Percentiles rank a stretch among this genome's conserved stretches.
Conservation (phyloP, 1,139 yeast species). For the Taiozyma sp. region DNA sequence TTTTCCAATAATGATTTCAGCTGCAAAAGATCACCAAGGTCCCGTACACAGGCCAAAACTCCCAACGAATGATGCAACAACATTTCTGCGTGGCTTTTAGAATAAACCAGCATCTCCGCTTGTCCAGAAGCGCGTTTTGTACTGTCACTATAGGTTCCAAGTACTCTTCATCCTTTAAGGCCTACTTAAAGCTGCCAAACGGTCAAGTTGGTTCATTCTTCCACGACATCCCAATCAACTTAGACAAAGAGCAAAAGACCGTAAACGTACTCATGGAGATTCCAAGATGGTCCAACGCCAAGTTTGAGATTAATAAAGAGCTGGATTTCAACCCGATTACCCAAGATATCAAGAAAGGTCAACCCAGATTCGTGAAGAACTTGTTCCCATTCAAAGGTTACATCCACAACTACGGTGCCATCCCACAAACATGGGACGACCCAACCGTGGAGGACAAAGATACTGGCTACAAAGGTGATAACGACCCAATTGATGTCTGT, state of each 20-base stretch:
- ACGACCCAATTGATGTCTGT: conserved; percentile 95
- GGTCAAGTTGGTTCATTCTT: conserved; percentile 68
- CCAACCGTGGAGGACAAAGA: conserved; percentile 43
- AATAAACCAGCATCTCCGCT: background rate
- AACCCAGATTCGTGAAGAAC: conserved; percentile 83
- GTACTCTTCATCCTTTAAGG: conserved; percentile 40
- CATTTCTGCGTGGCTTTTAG: background rate
- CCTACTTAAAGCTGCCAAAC: conserved; percentile 34
- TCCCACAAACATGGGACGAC: conserved; percentile 98
- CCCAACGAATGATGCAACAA: background rate
- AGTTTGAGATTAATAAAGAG: conserved; percentile 82
- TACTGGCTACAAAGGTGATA: conserved; percentile 72
- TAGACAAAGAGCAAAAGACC: conserved; percentile 57
- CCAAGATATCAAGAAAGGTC: conserved; percentile 91
- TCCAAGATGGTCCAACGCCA: conserved; percentile 95
- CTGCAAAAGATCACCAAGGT: background rate
- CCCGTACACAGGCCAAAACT: background rate
- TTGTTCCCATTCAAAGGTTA: conserved; percentile 96
- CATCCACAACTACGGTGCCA: conserved; percentile 96
- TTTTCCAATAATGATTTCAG: too few species aligned
- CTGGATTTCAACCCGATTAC: conserved; percentile 78
- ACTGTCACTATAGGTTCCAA: conserved; percentile 35
- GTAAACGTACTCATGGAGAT: conserved; percentile 91
- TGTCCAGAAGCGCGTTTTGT: conserved; percentile 9
- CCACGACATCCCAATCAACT: conserved; percentile 84